These are phyloP conservation scores for Lagenidium sp. DNA, from an alignment of 352 stramenopile genomes.

Conservation along the genomic window DNA sequence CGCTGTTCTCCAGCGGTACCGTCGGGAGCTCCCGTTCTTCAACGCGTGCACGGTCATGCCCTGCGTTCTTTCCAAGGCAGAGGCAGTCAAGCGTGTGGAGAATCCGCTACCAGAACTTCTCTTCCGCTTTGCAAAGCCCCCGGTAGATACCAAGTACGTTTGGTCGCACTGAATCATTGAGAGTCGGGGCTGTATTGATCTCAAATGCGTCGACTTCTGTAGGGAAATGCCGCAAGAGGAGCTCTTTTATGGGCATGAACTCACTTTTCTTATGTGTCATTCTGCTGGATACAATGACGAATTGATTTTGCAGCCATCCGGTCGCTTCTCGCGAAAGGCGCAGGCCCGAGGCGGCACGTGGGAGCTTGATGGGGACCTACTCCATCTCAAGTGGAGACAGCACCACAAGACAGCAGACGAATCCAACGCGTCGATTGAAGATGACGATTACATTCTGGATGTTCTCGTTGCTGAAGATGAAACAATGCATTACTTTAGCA, in stretches of 20 bases:
- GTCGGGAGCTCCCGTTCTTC: conserved; percentile 65
- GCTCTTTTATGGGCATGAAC: conserved; percentile 67
- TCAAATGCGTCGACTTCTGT: background rate
- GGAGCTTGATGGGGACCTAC: conserved; percentile 66
- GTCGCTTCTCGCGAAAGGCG: conserved; percentile 57
- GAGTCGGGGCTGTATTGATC: background rate
- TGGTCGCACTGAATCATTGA: background rate
- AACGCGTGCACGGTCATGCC: conserved; percentile 61
- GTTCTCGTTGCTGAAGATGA: conserved; percentile 66
- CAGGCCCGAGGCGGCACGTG: conserved; percentile 62
- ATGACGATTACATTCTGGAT: conserved; percentile 57
- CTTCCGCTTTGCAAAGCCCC: conserved; percentile 58
- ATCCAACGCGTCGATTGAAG: conserved; percentile 18
- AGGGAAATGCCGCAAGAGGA: conserved; percentile 44
- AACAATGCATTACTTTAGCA: conserved; percentile 72
- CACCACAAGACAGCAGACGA: conserved; percentile 17
- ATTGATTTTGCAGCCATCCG: conserved; percentile 43
- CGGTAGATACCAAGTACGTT: conserved; percentile 50
- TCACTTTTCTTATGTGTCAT: conserved; percentile 76
- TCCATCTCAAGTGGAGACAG: conserved; percentile 73
- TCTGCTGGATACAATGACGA: conserved; percentile 73
- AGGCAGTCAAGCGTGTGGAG: conserved; percentile 42
- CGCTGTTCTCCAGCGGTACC: conserved; percentile 56
- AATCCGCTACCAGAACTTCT: conserved; percentile 50
- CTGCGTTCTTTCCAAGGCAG: conserved; percentile 49